These are phyloP conservation scores for Chrysochromulina tobinii DNA, from an alignment of 78 protist species.

Conservation along the genomic window DNA sequence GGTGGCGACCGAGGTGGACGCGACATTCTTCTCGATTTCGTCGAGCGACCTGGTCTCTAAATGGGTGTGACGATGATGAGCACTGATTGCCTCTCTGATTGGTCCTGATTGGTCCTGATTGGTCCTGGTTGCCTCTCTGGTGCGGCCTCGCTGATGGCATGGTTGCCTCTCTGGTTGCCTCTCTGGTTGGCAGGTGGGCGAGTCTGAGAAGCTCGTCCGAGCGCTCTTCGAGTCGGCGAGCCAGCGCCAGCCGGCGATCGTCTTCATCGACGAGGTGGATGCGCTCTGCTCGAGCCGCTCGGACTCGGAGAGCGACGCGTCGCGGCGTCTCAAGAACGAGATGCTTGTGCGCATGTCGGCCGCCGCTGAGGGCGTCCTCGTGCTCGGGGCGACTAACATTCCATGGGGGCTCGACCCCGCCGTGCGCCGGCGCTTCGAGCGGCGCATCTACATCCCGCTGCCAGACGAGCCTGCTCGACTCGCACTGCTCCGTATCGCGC, in stretches of 20 bases:
- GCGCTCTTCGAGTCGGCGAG: slow-evolving; percentile 94
- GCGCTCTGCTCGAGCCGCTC: slow-evolving; percentile 83
- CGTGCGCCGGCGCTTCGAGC: slow-evolving; percentile 78
- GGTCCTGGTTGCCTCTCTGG: no score
- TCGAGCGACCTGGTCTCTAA: slow-evolving; percentile 93
- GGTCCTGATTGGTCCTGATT: no score
- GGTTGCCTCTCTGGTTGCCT: no score
- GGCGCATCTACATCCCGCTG: slow-evolving; percentile 89
- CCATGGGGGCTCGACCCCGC: slow-evolving; percentile 92
- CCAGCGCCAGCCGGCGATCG: slow-evolving; percentile 84
- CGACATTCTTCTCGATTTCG: slow-evolving; percentile 93
- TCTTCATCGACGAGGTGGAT: slow-evolving; percentile 99
- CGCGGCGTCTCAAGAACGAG: slow-evolving; percentile 97
- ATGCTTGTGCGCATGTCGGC: slow-evolving; percentile 96
- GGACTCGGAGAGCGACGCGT: slow-evolving; percentile 89
- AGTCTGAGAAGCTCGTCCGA: slow-evolving; percentile 88
- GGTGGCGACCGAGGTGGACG: slow-evolving; percentile 95
- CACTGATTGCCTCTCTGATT: no score
- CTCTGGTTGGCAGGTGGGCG: slow-evolving; percentile 68
- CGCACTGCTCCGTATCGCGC: slow-evolving; percentile 79
- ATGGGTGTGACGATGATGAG: slow-evolving; percentile 66
- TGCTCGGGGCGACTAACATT: slow-evolving; percentile 98
- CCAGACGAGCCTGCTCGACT: slow-evolving; percentile 83
- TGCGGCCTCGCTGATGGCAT: no score
- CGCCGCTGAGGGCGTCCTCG: slow-evolving; percentile 83